A percentile compares a stretch with the other conserved stretches of the same genome.
phyloP scores from a whole-genome alignment of 1,139 yeast species.

The Kodamaea alishanica region DNA sequence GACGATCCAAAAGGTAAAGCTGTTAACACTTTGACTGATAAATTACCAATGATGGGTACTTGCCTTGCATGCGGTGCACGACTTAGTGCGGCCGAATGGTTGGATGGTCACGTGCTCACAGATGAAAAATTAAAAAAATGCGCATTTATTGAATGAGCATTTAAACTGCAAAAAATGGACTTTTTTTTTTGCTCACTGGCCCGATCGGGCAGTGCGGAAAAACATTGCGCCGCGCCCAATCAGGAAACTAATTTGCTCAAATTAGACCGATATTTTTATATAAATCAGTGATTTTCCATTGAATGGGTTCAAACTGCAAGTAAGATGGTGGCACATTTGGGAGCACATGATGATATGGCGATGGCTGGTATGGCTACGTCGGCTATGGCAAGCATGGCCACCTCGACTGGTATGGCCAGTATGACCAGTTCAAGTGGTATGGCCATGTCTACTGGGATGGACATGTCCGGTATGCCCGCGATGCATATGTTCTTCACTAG shows the following conservation, averaged over 20 bases:
- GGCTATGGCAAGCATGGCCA: conserved; percentile 10
- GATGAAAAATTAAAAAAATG: conserved; percentile 7
- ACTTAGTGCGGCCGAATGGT: conserved; percentile 39
- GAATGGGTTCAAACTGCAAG: neutral
- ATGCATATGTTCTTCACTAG: conserved; percentile 62
- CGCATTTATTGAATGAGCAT: conserved; percentile 4
- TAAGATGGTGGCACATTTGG: neutral
- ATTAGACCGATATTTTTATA: neutral
- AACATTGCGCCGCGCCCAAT: conserved; percentile 1
- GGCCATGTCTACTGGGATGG: conserved; percentile 9
- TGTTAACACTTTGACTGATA: conserved; percentile 43
- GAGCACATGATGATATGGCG: conserved; percentile 1
- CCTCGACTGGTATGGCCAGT: neutral
- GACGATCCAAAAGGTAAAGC: conserved; percentile 44
- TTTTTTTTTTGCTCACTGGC: neutral
- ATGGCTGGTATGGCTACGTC: conserved; percentile 7
- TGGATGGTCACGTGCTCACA: conserved; percentile 39
- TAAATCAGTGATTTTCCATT: neutral
- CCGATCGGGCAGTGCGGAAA: neutral
- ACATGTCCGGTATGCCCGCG: conserved; percentile 17
- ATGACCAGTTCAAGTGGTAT: conserved; percentile 8
- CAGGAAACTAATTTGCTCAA: conserved; percentile 4
- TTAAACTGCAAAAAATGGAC: neutral
- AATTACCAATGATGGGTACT: conserved; percentile 36
- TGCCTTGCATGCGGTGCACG: conserved; percentile 40